Conservation (phyloP, 345 rosid species). For the Noccaea caerulescens region DNA sequence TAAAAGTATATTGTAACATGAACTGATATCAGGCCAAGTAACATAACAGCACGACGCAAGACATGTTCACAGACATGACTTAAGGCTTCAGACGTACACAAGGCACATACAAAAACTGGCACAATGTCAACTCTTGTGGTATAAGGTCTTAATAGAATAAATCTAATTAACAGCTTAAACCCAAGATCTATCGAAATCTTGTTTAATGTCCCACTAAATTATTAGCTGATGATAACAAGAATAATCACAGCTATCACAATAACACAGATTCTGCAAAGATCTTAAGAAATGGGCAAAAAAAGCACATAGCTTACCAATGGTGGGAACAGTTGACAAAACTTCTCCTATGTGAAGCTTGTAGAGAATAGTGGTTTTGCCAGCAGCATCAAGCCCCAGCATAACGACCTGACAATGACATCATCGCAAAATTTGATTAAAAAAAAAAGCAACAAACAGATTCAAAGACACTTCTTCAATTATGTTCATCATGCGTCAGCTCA, state of each 20-base stretch:
- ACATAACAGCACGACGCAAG: not conserved
- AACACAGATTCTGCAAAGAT: constrained; percentile 3
- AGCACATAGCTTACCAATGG: constrained; percentile 63
- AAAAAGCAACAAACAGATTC: not conserved
- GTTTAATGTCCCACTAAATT: not conserved
- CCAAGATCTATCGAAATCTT: not conserved
- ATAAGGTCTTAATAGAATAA: not conserved
- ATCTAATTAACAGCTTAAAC: not conserved
- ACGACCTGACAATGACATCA: constrained; percentile 67
- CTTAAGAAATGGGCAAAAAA: not conserved
- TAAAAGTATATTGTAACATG: not conserved
- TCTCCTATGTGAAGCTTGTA: constrained; percentile 99
- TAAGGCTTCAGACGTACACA: not conserved
- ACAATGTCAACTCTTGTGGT: not conserved
- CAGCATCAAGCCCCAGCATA: constrained; percentile 98
- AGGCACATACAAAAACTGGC: constrained; percentile 1
- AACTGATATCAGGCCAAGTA: constrained; percentile 10
- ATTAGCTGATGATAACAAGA: not conserved
- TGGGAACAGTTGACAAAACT: constrained; percentile 97
- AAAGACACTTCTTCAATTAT: not conserved
- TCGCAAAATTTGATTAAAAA: constrained; percentile 18
- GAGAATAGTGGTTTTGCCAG: constrained; percentile 96
- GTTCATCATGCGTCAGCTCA: constrained; percentile 16
- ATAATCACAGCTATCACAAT: not conserved
- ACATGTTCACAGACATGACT: constrained; percentile 1